Conservation (phyloP, 805 yeast genomes). For the Kuraishia capsulata region DNA sequence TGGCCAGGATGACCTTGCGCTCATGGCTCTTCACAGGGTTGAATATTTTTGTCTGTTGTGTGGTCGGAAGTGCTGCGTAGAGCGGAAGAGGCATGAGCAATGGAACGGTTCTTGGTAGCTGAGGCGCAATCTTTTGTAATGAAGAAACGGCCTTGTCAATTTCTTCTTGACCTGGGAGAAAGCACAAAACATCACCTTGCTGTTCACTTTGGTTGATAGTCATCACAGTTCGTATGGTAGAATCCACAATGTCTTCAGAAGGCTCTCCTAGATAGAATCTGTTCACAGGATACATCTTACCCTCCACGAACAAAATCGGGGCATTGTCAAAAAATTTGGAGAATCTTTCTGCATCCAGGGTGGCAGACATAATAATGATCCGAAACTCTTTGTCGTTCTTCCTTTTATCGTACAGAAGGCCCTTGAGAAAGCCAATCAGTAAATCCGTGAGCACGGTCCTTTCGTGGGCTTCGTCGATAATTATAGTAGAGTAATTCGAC, state of each 20-base stretch:
- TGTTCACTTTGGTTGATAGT: slow-evolving; percentile 76
- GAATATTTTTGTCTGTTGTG: slow-evolving; percentile 76
- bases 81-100: slow-evolving; percentile 69
- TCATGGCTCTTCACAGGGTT: slow-evolving; percentile 50
- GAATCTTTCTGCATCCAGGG: slow-evolving; percentile 85
- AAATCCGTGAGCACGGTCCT: slow-evolving; percentile 88
- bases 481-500: slow-evolving; percentile 59
- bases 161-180: slow-evolving; percentile 95
- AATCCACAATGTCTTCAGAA: slow-evolving; percentile 77
- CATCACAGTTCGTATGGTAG: slow-evolving; percentile 60
- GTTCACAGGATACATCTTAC: slow-evolving; percentile 80
- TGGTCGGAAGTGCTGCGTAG: slow-evolving; percentile 89
- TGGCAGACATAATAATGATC: slow-evolving; percentile 91
- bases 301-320: slow-evolving; percentile 82
- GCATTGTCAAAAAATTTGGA: slow-evolving; percentile 69
- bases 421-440: slow-evolving; percentile 79
- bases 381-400: slow-evolving; percentile 42
- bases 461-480: slow-evolving; percentile 97
- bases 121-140: slow-evolving; percentile 51
- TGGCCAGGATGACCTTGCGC: slow-evolving; percentile 83
- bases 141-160: slow-evolving; percentile 75
- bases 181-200: slow-evolving; percentile 85
- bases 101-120: slow-evolving; percentile 70
- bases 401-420: slow-evolving; percentile 39
- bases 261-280: slow-evolving; percentile 55